phyloP scores from a whole-genome alignment of 805 yeast genomes.

The Candida maesae region DNA sequence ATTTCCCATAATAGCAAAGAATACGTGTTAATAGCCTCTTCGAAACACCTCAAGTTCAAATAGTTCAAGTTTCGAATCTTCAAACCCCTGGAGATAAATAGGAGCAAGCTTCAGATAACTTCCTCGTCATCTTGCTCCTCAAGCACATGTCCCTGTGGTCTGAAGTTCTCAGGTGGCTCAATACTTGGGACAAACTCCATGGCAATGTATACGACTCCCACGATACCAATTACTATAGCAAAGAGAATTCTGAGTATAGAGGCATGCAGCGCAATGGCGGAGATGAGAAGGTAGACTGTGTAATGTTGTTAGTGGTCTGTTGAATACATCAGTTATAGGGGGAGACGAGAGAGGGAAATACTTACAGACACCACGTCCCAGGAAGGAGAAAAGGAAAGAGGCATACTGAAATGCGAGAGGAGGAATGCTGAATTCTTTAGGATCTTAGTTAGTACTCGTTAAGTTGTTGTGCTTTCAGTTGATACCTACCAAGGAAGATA shows the following conservation, averaged over 20 bases:
- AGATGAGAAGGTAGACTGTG: constrained; percentile 48
- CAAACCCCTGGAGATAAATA: too few species aligned
- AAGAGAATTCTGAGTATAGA: constrained; percentile 53
- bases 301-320: neutral
- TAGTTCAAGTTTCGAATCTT: too few species aligned
- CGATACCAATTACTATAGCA: constrained; percentile 52
- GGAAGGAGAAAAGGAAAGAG: constrained; percentile 55
- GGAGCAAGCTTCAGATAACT: constrained; percentile 24
- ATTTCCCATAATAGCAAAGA: too few species aligned
- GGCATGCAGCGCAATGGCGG: constrained; percentile 46
- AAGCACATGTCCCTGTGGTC: constrained; percentile 41
- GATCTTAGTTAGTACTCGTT: neutral
- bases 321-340: neutral
- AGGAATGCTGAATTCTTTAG: constrained; percentile 40
- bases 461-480: neutral
- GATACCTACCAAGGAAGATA: constrained; percentile 42
- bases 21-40: too few species aligned
- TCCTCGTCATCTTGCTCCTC: constrained; percentile 36
- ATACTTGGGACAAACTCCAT: constrained; percentile 73
- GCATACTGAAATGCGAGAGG: constrained; percentile 62
- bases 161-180: constrained; percentile 82
- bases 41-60: too few species aligned
- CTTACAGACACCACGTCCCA: constrained; percentile 71
- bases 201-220: constrained; percentile 56
- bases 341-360: constrained; percentile 10